Percentiles rank a stretch among this genome's conserved stretches.
Conservation (phyloP, 371 early-diverging fungal species). For the Rhizomucor miehei region DNA sequence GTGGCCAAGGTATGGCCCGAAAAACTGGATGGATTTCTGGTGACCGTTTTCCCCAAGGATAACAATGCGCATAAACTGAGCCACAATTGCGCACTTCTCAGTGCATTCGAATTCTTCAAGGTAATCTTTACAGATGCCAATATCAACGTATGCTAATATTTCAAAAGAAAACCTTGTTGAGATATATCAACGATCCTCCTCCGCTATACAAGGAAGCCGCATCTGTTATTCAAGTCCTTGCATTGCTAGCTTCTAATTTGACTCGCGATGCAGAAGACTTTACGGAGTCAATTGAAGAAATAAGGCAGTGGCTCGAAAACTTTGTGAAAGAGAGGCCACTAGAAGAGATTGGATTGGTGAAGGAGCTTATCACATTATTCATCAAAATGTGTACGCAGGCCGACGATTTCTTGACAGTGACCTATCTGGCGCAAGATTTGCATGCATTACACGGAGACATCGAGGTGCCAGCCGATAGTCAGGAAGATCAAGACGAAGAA, state of each 20-base stretch:
- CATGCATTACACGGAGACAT: slow-evolving; percentile 32
- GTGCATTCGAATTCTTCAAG: slow-evolving; percentile 10
- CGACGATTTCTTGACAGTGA: slow-evolving; percentile 27
- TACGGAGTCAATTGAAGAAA: slow-evolving; percentile 8
- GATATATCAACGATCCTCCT: slow-evolving; percentile 27
- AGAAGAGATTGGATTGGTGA: slow-evolving; percentile 33
- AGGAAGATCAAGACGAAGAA: slow-evolving; percentile 9
- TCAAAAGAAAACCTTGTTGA: slow-evolving; percentile 21
- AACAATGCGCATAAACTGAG: neutral
- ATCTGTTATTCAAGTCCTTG: slow-evolving; percentile 26
- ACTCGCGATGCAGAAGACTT: slow-evolving; percentile 13
- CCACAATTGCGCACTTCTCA: slow-evolving; percentile 5
- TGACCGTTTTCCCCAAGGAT: neutral
- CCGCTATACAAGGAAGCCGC: slow-evolving; percentile 47
- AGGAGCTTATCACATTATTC: slow-evolving; percentile 27
- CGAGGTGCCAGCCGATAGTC: slow-evolving; percentile 7
- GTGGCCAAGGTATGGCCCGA: slow-evolving; percentile 30
- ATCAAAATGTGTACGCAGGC: slow-evolving; percentile 25
- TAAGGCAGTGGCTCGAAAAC: slow-evolving; percentile 30
- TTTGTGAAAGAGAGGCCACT: slow-evolving; percentile 35
- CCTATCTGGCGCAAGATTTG: slow-evolving; percentile 30
- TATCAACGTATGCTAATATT: too few relatives aligned
- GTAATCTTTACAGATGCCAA: slow-evolving; percentile 2
- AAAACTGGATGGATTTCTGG: slow-evolving; percentile 7
- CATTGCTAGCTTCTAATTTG: slow-evolving; percentile 22